Percentiles rank a stretch among this genome's conserved stretches.
These are phyloP conservation scores for Mucor saturninus DNA, from an alignment of 371 early-diverging fungal genomes.

Conservation along the genomic window DNA sequence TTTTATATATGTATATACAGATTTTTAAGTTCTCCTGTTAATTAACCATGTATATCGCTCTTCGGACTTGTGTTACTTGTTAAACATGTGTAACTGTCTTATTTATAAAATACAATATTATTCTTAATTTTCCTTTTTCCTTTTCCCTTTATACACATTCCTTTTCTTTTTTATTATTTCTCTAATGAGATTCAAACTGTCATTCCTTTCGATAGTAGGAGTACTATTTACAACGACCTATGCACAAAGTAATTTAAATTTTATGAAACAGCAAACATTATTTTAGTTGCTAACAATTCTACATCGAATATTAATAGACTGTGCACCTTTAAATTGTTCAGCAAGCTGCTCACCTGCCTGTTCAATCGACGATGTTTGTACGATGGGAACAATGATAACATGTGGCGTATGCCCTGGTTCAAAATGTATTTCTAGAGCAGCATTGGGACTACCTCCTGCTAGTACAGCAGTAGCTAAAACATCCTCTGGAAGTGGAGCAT, in stretches of 20 bases:
- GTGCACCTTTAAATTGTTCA: conserved; percentile 34
- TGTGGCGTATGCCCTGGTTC: conserved; percentile 48
- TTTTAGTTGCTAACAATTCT: neutral
- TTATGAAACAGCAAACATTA: neutral
- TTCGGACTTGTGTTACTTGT: neutral
- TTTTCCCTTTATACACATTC: conserved; percentile 2
- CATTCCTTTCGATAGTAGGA: conserved; percentile 3
- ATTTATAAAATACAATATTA: conserved; percentile 4
- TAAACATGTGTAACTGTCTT: conserved; percentile 15
- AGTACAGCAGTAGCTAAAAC: conserved; percentile 1
- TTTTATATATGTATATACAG: too few species aligned
- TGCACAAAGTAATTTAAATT: conserved; percentile 19
- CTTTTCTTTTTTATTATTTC: neutral
- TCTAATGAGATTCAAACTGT: conserved; percentile 1
- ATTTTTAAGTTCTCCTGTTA: too few species aligned
- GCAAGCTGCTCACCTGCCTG: conserved; percentile 39
- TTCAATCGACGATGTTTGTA: conserved; percentile 34
- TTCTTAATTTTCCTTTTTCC: conserved; percentile 14
- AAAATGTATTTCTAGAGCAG: conserved; percentile 36
- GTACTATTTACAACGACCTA: neutral
- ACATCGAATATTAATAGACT: conserved; percentile 13
- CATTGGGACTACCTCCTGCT: conserved; percentile 28
- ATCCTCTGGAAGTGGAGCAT: conserved; percentile 17
- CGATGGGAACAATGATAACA: conserved; percentile 41
- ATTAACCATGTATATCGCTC: conserved; percentile 5